Conservation (phyloP, 345 rosid genomes). For the Murraya koenigii region DNA sequence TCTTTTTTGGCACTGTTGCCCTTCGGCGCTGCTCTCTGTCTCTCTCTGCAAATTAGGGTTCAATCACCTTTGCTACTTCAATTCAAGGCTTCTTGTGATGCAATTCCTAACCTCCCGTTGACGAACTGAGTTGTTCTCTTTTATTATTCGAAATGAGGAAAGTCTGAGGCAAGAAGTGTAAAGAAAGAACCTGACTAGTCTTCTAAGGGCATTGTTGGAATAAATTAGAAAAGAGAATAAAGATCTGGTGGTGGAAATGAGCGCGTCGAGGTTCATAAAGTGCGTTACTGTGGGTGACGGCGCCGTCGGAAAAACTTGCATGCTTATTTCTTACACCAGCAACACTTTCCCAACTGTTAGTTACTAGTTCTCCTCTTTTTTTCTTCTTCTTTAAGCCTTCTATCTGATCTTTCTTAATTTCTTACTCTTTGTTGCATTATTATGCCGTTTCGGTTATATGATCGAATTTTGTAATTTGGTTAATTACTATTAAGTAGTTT, state of each 20-base stretch:
- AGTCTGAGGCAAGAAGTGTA: slow-evolving; percentile 6
- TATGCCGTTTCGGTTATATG: not conserved
- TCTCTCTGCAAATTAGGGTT: slow-evolving; percentile 12
- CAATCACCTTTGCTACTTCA: not conserved
- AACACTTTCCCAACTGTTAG: slow-evolving; percentile 92
- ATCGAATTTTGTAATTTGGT: not conserved
- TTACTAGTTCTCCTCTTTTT: not conserved
- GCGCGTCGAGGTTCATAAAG: slow-evolving; percentile 94
- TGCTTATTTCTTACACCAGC: slow-evolving; percentile 95
- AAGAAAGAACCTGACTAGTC: not conserved
- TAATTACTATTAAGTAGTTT: no score
- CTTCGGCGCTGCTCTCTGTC: not conserved
- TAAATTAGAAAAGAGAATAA: not conserved
- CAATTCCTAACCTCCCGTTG: not conserved
- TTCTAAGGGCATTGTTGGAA: not conserved
- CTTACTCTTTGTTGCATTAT: not conserved
- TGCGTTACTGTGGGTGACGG: slow-evolving; percentile 98
- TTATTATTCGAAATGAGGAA: slow-evolving; percentile 1
- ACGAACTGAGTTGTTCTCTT: not conserved
- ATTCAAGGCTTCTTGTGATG: not conserved
- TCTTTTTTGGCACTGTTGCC: slow-evolving; percentile 5
- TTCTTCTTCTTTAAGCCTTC: not conserved
- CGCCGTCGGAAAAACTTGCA: slow-evolving; percentile 93
- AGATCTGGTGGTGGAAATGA: slow-evolving; percentile 44
- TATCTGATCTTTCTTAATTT: not conserved